Evolutionary conservation across 116 monocot species (phyloP), one percentile per base, ranked within the genome.

Genomic region (Zostera marina): DNA sequence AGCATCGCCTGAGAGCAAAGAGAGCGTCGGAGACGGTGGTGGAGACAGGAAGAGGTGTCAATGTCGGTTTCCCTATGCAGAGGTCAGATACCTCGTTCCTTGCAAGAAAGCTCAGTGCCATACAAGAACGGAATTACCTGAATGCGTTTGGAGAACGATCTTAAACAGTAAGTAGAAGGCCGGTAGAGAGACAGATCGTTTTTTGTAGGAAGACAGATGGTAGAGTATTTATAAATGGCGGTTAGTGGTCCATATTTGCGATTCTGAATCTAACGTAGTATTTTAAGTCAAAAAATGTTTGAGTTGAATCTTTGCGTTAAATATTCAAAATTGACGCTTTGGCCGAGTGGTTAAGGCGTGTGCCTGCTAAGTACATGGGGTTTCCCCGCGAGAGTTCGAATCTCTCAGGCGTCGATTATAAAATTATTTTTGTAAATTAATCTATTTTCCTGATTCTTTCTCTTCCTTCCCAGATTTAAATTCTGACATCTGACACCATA

Each of bases 291-390:
- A 32, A 32, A 32, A n/a, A n/a, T n/a, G n/a, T n/a, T n/a, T n/a
- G n/a, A n/a, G n/a, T n/a, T n/a, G 0, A 1, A 0, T 1, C 32
- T 5, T 32, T 32, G 1, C 4, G 2, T 32, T 32, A 3, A 32
- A 32, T 32, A 32, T 3, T 5, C 32, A 32, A 0, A 32, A 3
- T 32, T 32, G 88, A 77, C 96, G 96, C 96, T 96, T 96, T 96
- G 96, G 96, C 96, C 85, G 96, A 96, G 96, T 96, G 96, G 96
- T 96, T 96, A 89, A 96, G 96, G 96, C 89, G 96, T 96, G 96
- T 96, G 96, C 96, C 96, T 96, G 96, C 96, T 96, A 96, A 96
- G 96, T 96, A 96, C 96, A 89, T 96, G 89, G 96, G 96, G 89
- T 89, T 80, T 96, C 85, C 96, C 96, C 96, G 96, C 96, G 96